A percentile compares a stretch with the other conserved stretches of the same genome.
These are phyloP conservation scores for Ceratocystis alfenasii DNA, from an alignment of 2,329 filamentous ascomycete species.

Conservation along the genomic window DNA sequence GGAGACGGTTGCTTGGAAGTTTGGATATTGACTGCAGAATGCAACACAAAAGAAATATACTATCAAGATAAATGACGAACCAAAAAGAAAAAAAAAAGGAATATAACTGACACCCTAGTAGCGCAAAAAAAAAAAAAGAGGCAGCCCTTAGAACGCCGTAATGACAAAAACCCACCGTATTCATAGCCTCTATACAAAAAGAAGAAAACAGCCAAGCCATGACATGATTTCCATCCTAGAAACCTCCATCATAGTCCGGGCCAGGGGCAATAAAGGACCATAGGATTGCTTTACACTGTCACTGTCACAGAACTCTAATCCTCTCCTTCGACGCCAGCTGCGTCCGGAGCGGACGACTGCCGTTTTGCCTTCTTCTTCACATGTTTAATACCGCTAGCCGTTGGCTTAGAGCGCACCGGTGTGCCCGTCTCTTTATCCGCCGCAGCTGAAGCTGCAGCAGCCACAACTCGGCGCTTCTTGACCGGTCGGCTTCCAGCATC, in stretches of 20 bases:
- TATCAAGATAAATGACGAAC: not conserved
- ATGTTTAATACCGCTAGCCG: slow-evolving; percentile 18
- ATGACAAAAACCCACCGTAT: slow-evolving; percentile 5
- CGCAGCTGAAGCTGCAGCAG: slow-evolving; percentile 25
- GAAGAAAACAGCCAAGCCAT: not conserved
- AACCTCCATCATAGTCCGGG: not conserved
- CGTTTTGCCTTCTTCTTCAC: slow-evolving; percentile 19
- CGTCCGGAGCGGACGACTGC: slow-evolving; percentile 9
- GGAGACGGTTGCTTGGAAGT: slow-evolving; percentile 5
- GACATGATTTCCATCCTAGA: not conserved
- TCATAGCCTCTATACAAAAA: not conserved
- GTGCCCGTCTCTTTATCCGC: slow-evolving; percentile 28
- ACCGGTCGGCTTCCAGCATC: slow-evolving; percentile 15
- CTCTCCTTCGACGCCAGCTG: slow-evolving; percentile 2
- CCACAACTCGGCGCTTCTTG: slow-evolving; percentile 28
- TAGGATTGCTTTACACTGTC: not conserved
- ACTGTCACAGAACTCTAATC: not conserved
- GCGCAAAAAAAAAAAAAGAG: not conserved
- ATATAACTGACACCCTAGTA: not conserved
- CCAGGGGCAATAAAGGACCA: not conserved
- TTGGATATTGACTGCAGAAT: not conserved
- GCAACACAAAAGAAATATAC: not conserved
- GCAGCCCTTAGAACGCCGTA: not conserved
- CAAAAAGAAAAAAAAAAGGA: not conserved
- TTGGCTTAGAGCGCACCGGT: slow-evolving; percentile 23